Base-by-base conservation (phyloP, 1,284 basidiomycete species). In the Veloboletus limbatus region DNA sequence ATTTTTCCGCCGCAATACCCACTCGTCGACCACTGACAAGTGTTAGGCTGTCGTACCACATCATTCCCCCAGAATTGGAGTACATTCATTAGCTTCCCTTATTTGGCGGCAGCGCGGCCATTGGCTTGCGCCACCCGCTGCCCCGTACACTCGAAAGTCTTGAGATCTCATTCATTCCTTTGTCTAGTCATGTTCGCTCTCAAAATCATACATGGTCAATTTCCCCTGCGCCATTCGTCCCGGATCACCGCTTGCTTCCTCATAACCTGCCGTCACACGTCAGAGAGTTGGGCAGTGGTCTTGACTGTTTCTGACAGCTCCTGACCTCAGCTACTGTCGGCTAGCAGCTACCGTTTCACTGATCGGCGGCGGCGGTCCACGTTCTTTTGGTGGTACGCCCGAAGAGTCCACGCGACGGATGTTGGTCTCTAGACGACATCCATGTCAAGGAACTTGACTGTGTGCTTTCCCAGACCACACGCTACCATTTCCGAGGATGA, bases 381-480 rank as follows among this genome's bases (percentile, higher is more conserved):
- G n/a, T n/a, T n/a, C 60, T 44, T 60, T 59, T 16, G 20, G 11
- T 8, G 47, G 50, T 22, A 20, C 40, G n/a, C 60, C 65, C n/a
- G 58, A 66, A 16, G n/a, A n/a, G 26, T 59, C 13, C 44, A 53
- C 20, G 51, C 49, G 8, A 37, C 48, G 6, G 56, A 59, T 25
- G 32, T 17, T 2, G 54, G 59, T 25, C 43, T 63, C 63, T 8
- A 74, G 81, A 34, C 68, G 81, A 32, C 89, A 93, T 65, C 72
- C 79, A 1, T 78, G 89, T 92, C 92, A 4, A 81, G 92, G 40
- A 97, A 97, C 62, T 72, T 97, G 2, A 93, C 90, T 2, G 75
- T 94, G 14, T 95, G 88, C 75, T 97, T 96, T 57, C 93, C 94
- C 4, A 78, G 85, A 32, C 78, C 80, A 0, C 68, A 74, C 1